These are phyloP conservation scores for Arthroderma sp. DNA, from an alignment of 2,329 filamentous ascomycete genomes.

Conservation along the genomic window DNA sequence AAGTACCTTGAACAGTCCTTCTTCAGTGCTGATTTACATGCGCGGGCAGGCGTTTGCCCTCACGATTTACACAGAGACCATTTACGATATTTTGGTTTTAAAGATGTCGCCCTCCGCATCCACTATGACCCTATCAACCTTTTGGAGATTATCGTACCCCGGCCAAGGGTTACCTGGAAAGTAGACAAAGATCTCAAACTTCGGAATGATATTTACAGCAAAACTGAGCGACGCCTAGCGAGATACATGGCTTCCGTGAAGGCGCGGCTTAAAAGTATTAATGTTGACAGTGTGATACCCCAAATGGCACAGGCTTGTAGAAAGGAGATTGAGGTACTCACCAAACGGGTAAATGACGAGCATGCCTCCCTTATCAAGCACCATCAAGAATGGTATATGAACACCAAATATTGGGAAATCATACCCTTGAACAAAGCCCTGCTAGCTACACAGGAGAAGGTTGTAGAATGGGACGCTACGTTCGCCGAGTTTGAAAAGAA, in stretches of 20 bases:
- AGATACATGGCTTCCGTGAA: constrained; percentile 83
- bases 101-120: constrained; percentile 71
- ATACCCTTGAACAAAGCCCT: constrained; percentile 84
- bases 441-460: constrained; percentile 81
- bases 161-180: constrained; percentile 89
- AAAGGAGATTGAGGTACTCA: constrained; percentile 64
- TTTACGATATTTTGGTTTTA: constrained; percentile 80
- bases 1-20: constrained; percentile 98
- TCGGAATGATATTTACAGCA: constrained; percentile 80
- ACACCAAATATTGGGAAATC: constrained; percentile 91
- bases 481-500: constrained; percentile 87
- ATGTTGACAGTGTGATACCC: constrained; percentile 76
- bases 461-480: constrained; percentile 80
- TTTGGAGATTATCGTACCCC: constrained; percentile 85
- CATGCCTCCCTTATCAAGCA: constrained; percentile 59
- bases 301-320: constrained; percentile 76
- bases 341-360: constrained; percentile 71
- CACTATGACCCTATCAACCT: constrained; percentile 89
- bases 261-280: constrained; percentile 71
- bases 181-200: constrained; percentile 85
- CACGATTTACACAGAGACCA: constrained; percentile 91
- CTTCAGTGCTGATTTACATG: constrained; percentile 72
- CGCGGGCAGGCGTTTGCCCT: constrained; percentile 63
- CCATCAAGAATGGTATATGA: constrained; percentile 81
- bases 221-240: constrained; percentile 67